Evolutionary conservation across 2,329 filamentous ascomycete genomes (phyloP).

Genomic region (Fusarium musae): DNA sequence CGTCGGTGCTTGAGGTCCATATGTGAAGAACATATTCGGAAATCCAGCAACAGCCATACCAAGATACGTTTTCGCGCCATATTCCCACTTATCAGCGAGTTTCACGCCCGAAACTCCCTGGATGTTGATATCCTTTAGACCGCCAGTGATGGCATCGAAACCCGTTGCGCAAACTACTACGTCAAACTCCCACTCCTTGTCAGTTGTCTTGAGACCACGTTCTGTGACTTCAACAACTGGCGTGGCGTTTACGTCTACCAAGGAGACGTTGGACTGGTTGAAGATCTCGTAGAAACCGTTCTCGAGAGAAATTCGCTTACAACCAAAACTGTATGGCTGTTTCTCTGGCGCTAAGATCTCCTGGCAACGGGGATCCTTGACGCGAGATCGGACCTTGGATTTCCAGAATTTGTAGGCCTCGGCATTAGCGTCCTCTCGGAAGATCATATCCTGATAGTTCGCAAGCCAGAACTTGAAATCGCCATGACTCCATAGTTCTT

Average conservation of each 20-base stretch:
- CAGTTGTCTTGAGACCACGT: not conserved
- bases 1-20: not conserved
- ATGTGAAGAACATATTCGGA: conserved; percentile 14
- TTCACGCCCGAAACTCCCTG: not conserved
- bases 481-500: conserved; percentile 54
- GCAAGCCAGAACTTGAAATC: conserved; percentile 59
- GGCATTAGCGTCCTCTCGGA: conserved; percentile 55
- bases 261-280: conserved; percentile 19
- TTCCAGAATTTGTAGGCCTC: conserved; percentile 61
- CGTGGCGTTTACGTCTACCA: conserved; percentile 13
- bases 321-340: conserved; percentile 11
- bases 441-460: conserved; percentile 59
- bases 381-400: conserved; percentile 54
- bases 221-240: conserved; percentile 1
- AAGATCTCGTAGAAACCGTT: conserved; percentile 25
- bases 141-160: conserved; percentile 26
- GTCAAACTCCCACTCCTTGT: conserved; percentile 2
- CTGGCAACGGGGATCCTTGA: conserved; percentile 32
- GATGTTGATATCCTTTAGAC: conserved; percentile 12
- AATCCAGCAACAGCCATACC: conserved; percentile 1
- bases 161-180: conserved; percentile 23
- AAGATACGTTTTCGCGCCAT: not conserved
- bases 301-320: conserved; percentile 16
- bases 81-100: conserved; percentile 1
- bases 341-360: conserved; percentile 3